Conservation (phyloP, 306 rosid species). For the Hippophae rhamnoides region DNA sequence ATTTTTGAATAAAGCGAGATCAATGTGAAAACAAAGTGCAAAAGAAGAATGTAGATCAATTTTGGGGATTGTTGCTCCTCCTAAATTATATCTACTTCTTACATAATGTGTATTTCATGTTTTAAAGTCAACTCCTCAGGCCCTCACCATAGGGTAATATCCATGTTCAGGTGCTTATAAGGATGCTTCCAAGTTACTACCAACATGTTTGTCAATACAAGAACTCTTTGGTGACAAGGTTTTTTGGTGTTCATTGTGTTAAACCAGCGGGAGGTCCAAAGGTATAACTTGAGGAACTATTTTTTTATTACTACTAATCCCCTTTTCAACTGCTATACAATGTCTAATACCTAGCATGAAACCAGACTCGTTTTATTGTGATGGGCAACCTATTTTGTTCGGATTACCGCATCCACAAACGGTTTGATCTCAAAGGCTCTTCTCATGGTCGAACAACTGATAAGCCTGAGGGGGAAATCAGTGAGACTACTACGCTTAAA, state of each 20-base stretch:
- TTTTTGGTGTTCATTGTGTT: constrained; percentile 93
- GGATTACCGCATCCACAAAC: constrained; percentile 79
- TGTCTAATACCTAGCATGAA: constrained; percentile 16
- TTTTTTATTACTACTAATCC: neutral
- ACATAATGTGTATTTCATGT: neutral
- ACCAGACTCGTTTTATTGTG: constrained; percentile 90
- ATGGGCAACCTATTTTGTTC: constrained; percentile 99
- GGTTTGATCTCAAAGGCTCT: constrained; percentile 93
- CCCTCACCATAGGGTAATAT: constrained; percentile 6
- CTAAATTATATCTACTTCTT: neutral
- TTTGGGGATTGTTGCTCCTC: neutral
- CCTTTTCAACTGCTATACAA: too few relatives aligned
- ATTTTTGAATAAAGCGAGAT: too few relatives aligned
- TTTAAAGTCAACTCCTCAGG: neutral
- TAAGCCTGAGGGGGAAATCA: constrained; percentile 77
- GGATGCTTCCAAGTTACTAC: constrained; percentile 87
- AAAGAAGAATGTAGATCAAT: too few relatives aligned
- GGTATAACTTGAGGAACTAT: constrained; percentile 30
- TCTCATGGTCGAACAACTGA: constrained; percentile 87
- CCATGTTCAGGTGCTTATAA: constrained; percentile 61
- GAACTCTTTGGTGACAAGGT: constrained; percentile 83
- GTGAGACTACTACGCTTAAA: constrained; percentile 93
- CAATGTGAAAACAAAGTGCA: too few relatives aligned
- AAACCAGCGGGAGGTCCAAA: constrained; percentile 90
- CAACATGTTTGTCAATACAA: constrained; percentile 55